Evolutionary conservation across 2,329 filamentous ascomycete species (phyloP).

Genomic region (Fusarium xyrophilum): DNA sequence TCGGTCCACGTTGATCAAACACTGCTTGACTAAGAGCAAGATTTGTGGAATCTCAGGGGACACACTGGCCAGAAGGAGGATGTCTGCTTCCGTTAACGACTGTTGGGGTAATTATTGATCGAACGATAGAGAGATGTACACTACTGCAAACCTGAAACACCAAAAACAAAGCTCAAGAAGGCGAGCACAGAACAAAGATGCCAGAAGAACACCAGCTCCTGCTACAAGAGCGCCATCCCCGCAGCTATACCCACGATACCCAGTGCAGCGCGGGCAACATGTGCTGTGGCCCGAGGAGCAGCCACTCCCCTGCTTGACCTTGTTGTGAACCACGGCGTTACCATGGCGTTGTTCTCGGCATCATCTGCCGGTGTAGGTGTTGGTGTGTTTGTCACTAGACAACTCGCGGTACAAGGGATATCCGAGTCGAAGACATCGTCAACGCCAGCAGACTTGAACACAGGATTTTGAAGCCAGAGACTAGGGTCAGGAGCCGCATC

Average conservation of each 20-base stretch:
- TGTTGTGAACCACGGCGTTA: constrained; percentile 33
- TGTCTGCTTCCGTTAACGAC: constrained; percentile 1
- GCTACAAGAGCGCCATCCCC: constrained; percentile 40
- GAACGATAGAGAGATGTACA: constrained; percentile 1
- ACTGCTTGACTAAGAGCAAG: not conserved
- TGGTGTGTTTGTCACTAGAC: constrained; percentile 32
- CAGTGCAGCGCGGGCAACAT: constrained; percentile 41
- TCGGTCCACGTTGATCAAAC: not conserved
- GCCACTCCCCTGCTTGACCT: constrained; percentile 37
- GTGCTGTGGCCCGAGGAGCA: constrained; percentile 38
- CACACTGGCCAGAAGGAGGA: not conserved
- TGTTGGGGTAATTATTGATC: constrained; percentile 11
- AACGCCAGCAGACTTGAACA: constrained; percentile 60
- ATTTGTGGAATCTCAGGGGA: not conserved
- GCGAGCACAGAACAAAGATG: not conserved
- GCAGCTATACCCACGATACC: constrained; percentile 44
- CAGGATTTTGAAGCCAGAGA: constrained; percentile 54
- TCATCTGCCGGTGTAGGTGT: constrained; percentile 16
- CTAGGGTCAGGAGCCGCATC: constrained; percentile 48
- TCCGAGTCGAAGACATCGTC: constrained; percentile 52
- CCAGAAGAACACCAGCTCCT: not conserved
- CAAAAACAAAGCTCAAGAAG: constrained; percentile 16
- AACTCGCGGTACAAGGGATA: constrained; percentile 52
- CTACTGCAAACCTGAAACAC: constrained; percentile 2
- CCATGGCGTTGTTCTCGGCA: constrained; percentile 26